These are phyloP conservation scores for Solanum rostratum DNA, from an alignment of 257 asterid species.

Conservation along the genomic window DNA sequence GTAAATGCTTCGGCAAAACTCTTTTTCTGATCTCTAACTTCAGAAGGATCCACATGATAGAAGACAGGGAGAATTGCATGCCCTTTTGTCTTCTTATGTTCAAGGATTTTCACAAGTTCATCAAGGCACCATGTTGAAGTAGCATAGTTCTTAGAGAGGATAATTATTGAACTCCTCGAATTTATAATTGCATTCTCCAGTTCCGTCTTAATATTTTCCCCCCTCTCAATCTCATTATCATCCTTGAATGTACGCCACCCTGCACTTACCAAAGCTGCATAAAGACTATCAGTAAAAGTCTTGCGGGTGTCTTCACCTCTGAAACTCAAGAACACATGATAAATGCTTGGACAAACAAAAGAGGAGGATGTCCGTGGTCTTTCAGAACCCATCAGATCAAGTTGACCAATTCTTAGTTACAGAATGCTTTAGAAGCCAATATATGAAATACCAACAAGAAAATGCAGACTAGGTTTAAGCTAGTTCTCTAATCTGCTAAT, in stretches of 20 bases:
- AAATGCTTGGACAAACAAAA: background rate
- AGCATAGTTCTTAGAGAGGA: background rate
- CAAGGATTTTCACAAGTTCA: background rate
- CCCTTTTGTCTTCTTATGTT: background rate
- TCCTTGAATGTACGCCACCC: background rate
- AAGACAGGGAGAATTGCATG: background rate
- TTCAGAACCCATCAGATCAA: background rate
- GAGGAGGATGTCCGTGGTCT: background rate
- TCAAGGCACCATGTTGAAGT: slow-evolving; percentile 3
- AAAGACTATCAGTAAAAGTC: background rate
- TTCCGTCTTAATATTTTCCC: background rate
- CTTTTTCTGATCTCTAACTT: background rate
- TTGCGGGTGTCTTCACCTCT: background rate
- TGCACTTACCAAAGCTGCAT: background rate
- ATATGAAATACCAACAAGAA: background rate
- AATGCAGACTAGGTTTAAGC: background rate
- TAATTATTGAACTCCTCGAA: background rate
- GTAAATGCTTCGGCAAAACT: background rate
- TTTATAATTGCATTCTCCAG: background rate
- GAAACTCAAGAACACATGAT: background rate
- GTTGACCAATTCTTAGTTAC: background rate
- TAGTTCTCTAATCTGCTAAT: background rate
- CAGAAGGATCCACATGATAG: background rate
- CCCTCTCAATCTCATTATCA: background rate
- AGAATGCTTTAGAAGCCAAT: background rate